These are phyloP conservation scores for Delitschia confertaspora DNA, from an alignment of 495 filamentous ascomycete genomes.

Conservation along the genomic window DNA sequence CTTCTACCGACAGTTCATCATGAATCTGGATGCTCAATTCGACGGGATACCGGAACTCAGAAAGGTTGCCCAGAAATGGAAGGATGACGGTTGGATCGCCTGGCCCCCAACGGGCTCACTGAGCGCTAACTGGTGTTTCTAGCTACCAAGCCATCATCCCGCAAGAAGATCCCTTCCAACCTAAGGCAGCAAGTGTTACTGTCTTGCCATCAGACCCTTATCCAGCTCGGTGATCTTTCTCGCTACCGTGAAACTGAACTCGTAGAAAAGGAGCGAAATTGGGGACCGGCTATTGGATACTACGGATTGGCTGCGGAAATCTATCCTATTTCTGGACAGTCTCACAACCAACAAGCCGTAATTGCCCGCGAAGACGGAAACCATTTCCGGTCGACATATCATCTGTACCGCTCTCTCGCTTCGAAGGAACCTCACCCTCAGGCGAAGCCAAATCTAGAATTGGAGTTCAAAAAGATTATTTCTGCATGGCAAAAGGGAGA, in stretches of 20 bases:
- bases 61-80: constrained; percentile 23
- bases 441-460: constrained; percentile 65
- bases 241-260: constrained; percentile 75
- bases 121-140: neutral
- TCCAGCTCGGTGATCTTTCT: constrained; percentile 82
- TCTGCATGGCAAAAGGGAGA: constrained; percentile 52
- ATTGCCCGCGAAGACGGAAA: constrained; percentile 66
- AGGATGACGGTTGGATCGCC: constrained; percentile 14
- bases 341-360: constrained; percentile 83
- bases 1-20: constrained; percentile 80
- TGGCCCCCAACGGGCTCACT: neutral
- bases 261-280: constrained; percentile 57
- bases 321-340: constrained; percentile 65
- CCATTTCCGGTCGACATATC: constrained; percentile 75
- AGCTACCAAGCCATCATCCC: constrained; percentile 7
- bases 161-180: constrained; percentile 38
- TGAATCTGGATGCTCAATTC: constrained; percentile 64
- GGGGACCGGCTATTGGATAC: constrained; percentile 72
- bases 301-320: constrained; percentile 75
- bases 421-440: constrained; percentile 62
- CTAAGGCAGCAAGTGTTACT: constrained; percentile 50
- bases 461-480: constrained; percentile 67
- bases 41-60: constrained; percentile 59
- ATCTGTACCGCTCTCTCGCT: constrained; percentile 75
- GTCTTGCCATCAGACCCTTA: constrained; percentile 76